These are phyloP conservation scores for Jaltomata sinuosa DNA, from an alignment of 257 asterid genomes.

Conservation along the genomic window DNA sequence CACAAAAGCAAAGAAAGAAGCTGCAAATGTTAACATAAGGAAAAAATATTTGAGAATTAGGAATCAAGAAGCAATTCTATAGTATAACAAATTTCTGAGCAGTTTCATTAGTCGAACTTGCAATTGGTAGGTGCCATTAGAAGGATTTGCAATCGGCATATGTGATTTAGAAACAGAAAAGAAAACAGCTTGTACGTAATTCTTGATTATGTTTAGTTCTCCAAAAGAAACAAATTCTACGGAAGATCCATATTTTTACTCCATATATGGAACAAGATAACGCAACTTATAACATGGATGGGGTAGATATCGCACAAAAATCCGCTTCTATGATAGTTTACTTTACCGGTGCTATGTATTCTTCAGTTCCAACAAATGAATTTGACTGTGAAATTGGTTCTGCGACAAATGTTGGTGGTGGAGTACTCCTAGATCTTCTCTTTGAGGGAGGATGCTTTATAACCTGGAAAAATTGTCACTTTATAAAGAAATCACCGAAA, in stretches of 20 bases:
- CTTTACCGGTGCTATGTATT: conserved; percentile 92
- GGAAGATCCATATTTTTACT: neutral
- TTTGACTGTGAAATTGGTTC: conserved; percentile 87
- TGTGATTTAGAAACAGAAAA: neutral
- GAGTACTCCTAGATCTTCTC: conserved; percentile 62
- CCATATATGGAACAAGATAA: neutral
- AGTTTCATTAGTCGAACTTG: neutral
- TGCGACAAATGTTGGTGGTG: conserved; percentile 76
- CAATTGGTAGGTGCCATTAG: neutral
- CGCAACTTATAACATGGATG: neutral
- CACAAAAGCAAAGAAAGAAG: neutral
- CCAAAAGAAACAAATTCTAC: neutral
- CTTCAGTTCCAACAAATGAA: conserved; percentile 98
- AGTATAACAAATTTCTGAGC: neutral
- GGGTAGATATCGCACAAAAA: neutral
- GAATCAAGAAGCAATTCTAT: neutral
- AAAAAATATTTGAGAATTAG: neutral
- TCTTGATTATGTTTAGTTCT: neutral
- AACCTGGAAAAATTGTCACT: conserved; percentile 36
- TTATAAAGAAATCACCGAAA: neutral
- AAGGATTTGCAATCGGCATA: neutral
- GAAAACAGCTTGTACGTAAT: neutral
- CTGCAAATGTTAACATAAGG: neutral
- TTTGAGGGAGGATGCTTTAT: conserved; percentile 55
- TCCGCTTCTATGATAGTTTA: neutral